Conservation (phyloP, 306 rosid genomes). For the Vicia villosa region DNA sequence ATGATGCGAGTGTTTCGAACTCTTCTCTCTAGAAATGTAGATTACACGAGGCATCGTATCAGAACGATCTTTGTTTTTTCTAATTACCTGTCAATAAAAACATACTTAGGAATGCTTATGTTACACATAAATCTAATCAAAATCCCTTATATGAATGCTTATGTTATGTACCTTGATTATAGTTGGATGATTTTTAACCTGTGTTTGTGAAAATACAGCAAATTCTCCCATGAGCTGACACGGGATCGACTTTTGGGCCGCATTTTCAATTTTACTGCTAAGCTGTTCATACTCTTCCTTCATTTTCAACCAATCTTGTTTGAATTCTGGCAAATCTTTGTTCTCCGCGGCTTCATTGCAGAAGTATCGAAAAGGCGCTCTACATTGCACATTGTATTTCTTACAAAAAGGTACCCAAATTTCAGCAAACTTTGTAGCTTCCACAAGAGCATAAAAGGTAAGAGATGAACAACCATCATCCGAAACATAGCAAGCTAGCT, state of each 20-base stretch:
- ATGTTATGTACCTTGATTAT: constrained; percentile 61
- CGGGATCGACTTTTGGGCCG: constrained; percentile 20
- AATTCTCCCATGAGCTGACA: constrained; percentile 38
- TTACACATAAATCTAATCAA: no score
- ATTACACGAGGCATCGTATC: constrained; percentile 56
- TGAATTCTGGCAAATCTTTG: constrained; percentile 26
- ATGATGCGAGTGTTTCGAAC: constrained; percentile 59
- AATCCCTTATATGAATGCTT: not conserved
- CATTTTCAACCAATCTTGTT: constrained; percentile 41
- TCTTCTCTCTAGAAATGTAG: constrained; percentile 69
- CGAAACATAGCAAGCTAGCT: constrained; percentile 78
- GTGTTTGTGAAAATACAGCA: constrained; percentile 43
- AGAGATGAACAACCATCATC: constrained; percentile 72
- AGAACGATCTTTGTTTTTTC: constrained; percentile 44
- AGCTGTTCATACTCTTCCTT: constrained; percentile 65
- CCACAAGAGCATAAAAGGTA: constrained; percentile 51
- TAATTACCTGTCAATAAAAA: constrained; percentile 43
- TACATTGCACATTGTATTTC: constrained; percentile 48
- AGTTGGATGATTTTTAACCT: constrained; percentile 51
- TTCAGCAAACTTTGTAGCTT: constrained; percentile 62
- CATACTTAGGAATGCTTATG: no score
- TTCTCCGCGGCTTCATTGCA: not conserved
- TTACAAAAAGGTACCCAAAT: constrained; percentile 74
- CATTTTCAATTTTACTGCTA: constrained; percentile 46
- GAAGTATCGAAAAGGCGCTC: constrained; percentile 76